Conservation (phyloP, 257 asterid genomes). For the Fraxinus pennsylvanica region DNA sequence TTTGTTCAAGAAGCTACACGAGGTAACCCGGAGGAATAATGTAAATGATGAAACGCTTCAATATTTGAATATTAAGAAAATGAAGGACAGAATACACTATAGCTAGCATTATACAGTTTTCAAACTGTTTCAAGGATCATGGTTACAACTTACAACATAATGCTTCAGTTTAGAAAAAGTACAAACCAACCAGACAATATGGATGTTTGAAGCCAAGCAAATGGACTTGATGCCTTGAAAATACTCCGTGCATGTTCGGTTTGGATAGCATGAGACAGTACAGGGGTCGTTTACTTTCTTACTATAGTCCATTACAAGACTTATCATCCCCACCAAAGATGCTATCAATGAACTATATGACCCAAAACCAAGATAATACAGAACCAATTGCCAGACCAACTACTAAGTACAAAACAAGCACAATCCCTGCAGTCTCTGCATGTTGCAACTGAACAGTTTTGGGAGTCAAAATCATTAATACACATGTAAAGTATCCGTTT, state of each 20-base stretch:
- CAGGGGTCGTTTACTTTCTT: not conserved
- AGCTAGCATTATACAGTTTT: not conserved
- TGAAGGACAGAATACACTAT: not conserved
- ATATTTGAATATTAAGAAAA: not conserved
- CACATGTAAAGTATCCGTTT: slow-evolving; percentile 77
- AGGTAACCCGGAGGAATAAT: not conserved
- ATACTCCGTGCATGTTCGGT: not conserved
- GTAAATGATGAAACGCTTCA: not conserved
- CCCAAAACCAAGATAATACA: slow-evolving; percentile 89
- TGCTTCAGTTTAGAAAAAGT: not conserved
- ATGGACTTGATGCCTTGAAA: not conserved
- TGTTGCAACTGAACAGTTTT: slow-evolving; percentile 71
- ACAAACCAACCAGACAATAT: not conserved
- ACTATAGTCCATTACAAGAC: not conserved
- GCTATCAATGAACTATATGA: slow-evolving; percentile 39
- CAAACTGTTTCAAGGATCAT: not conserved
- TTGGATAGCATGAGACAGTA: not conserved
- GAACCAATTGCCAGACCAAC: slow-evolving; percentile 77
- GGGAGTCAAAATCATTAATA: slow-evolving; percentile 73
- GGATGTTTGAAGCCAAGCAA: not conserved
- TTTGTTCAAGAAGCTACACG: not conserved
- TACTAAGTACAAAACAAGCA: slow-evolving; percentile 64
- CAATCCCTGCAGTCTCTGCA: slow-evolving; percentile 83
- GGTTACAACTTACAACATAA: no score
- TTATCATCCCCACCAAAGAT: not conserved